phyloP scores from a whole-genome alignment of 345 rosid species.

The Citrus medica region DNA sequence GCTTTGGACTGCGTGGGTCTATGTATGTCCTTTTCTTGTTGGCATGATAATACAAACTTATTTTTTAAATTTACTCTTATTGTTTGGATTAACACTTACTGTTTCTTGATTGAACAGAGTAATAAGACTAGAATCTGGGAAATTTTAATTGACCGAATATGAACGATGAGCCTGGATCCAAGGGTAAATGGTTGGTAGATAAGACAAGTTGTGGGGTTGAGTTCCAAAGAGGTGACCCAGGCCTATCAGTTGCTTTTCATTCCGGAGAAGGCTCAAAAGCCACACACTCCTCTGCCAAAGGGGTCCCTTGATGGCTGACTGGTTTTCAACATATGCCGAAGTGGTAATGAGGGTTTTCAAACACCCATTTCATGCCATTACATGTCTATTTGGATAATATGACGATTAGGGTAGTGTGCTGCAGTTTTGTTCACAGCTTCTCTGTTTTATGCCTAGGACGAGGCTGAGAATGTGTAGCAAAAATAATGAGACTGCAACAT shows the following conservation, averaged over 20 bases:
- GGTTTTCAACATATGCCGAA: neutral
- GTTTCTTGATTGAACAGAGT: conserved; percentile 2
- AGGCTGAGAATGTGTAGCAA: neutral
- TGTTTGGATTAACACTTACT: neutral
- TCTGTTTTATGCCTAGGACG: neutral
- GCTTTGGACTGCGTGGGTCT: neutral
- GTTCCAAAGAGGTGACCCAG: neutral
- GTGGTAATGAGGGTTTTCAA: neutral
- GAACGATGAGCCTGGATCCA: neutral
- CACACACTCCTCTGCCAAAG: neutral
- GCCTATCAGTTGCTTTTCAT: neutral
- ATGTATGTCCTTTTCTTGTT: neutral
- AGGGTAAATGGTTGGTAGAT: neutral
- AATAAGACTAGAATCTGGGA: neutral
- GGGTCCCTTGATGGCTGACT: conserved; percentile 4
- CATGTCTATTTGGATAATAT: neutral
- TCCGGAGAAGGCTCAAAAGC: neutral
- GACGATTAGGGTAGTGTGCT: neutral
- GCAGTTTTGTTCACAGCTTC: conserved; percentile 1
- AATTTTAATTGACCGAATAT: neutral
- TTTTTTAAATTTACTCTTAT: neutral
- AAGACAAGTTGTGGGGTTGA: conserved; percentile 10
- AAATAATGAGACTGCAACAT: neutral
- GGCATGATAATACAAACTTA: neutral
- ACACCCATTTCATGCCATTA: neutral